These are phyloP conservation scores for Paulinella micropora DNA, from an alignment of 78 protist genomes.

Conservation along the genomic window DNA sequence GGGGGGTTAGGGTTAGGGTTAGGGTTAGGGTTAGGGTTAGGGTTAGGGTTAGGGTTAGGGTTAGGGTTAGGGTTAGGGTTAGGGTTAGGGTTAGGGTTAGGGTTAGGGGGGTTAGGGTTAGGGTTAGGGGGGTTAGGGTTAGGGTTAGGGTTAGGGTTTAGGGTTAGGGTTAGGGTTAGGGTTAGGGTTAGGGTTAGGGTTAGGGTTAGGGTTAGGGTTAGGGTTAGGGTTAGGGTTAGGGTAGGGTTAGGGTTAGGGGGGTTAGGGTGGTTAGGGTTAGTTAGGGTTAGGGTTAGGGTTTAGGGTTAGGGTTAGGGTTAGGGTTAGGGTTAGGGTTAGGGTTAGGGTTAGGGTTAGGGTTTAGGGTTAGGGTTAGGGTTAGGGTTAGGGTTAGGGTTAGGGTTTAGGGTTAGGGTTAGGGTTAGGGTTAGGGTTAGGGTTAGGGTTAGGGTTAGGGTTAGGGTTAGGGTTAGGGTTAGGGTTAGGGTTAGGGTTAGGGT, in stretches of 20 bases:
- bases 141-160: slow-evolving; percentile 13
- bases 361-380: slow-evolving; percentile 19
- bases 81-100: slow-evolving; percentile 6
- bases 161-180: slow-evolving; percentile 2
- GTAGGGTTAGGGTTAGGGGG: too few relatives aligned
- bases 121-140: too few relatives aligned
- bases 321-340: slow-evolving; percentile 20
- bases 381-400: slow-evolving; percentile 14
- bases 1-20: too few relatives aligned
- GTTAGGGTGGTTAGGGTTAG: background rate
- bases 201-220: too few relatives aligned
- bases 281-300: slow-evolving; percentile 19
- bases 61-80: background rate
- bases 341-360: slow-evolving; percentile 20
- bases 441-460: slow-evolving; percentile 19
- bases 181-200: background rate
- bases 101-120: too few relatives aligned
- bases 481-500: slow-evolving; percentile 19
- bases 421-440: slow-evolving; percentile 19
- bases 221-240: too few relatives aligned
- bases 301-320: slow-evolving; percentile 14
- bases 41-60: background rate
- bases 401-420: slow-evolving; percentile 14
- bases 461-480: slow-evolving; percentile 20
- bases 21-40: background rate